Evolutionary conservation across 108 stramenopile genomes (phyloP), one percentile per base, ranked within the genome.

Genomic region (Cyclotella choctawhatcheeana): DNA sequence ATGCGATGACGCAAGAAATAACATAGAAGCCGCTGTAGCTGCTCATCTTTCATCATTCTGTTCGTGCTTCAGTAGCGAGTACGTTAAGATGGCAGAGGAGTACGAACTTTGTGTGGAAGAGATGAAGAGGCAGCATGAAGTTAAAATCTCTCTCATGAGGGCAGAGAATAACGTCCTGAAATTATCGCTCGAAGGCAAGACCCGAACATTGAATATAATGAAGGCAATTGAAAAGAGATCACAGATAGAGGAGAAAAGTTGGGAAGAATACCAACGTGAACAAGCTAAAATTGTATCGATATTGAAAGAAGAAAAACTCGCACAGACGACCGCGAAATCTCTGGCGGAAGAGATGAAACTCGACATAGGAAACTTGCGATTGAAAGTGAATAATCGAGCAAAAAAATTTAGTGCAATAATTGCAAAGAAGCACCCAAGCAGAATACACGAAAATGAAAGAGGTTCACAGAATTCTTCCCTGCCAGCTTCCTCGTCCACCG

Each of bases 71-170:
- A 56, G 55, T 13, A 0, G 31, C 31, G 55, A 56, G n/a, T 56
- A 18, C 55, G 13, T 4, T n/a, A 56, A 56, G 29, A 56, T 56
- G 29, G 12, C 27, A 18, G 31, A 56, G 0, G 55, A 56, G 55
- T 30, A 30, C 10, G 55, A 56, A 2, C 1, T 27, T 12, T 30
- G 55, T n/a, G 31, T 56, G 14, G 10, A 1, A 12, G 55, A 56
- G 55, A 56, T 56, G 47, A 48, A 48, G 47, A 48, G 18, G 17
- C 47, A 48, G 47, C 47, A 48, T n/a, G 17, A 48, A n/a, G 18
- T 48, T n/a, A 10, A n/a, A 4, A 8, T 48, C 4, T 10, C 47
- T 8, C 18, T 48, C 17, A 48, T 48, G 4, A n/a, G 18, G 17
- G 17, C 16, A 8, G 47, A 48, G 47, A 48, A 48, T n/a, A 48